Evolutionary conservation across 176 grass and related monocot genomes (phyloP).

Genomic region (Triticum monococcum): DNA sequence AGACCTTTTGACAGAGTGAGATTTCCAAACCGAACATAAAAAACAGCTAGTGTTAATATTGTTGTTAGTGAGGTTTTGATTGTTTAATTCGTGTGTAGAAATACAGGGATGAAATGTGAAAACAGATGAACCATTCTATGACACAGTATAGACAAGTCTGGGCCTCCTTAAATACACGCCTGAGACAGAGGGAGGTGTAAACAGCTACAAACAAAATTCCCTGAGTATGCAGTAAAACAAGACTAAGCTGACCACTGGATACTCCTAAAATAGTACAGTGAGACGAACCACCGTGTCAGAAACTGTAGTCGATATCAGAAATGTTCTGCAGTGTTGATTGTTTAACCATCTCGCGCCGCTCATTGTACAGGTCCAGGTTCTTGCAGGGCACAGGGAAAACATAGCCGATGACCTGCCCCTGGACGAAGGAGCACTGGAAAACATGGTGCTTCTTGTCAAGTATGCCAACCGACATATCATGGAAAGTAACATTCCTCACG

Average conservation of each 20-base stretch:
- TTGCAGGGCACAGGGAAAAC: slow-evolving; percentile 75
- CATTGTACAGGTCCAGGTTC: slow-evolving; percentile 76
- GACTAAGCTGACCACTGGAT: slow-evolving; percentile 26
- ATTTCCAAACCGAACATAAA: not conserved
- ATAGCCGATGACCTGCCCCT: slow-evolving; percentile 77
- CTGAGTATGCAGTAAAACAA: slow-evolving; percentile 5
- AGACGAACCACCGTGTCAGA: slow-evolving; percentile 43
- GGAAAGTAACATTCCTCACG: slow-evolving; percentile 63
- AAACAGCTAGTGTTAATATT: not conserved
- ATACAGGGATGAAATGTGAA: slow-evolving; percentile 17
- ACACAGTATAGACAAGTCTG: slow-evolving; percentile 13
- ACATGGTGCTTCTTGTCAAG: slow-evolving; percentile 67
- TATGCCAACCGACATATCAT: slow-evolving; percentile 71
- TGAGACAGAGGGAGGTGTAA: slow-evolving; percentile 15
- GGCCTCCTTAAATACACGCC: slow-evolving; percentile 37
- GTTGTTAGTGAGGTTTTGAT: not conserved
- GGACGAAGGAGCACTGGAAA: slow-evolving; percentile 87
- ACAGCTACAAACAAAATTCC: slow-evolving; percentile 22
- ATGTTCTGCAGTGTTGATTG: slow-evolving; percentile 63
- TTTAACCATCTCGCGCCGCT: slow-evolving; percentile 57
- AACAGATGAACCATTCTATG: not conserved
- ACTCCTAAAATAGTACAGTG: slow-evolving; percentile 35
- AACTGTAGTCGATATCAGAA: slow-evolving; percentile 86
- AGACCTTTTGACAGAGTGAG: not conserved
- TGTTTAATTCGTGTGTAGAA: slow-evolving; percentile 11